These are phyloP conservation scores for Ustilago tritici DNA, from an alignment of 1,284 basidiomycete species.

Conservation along the genomic window DNA sequence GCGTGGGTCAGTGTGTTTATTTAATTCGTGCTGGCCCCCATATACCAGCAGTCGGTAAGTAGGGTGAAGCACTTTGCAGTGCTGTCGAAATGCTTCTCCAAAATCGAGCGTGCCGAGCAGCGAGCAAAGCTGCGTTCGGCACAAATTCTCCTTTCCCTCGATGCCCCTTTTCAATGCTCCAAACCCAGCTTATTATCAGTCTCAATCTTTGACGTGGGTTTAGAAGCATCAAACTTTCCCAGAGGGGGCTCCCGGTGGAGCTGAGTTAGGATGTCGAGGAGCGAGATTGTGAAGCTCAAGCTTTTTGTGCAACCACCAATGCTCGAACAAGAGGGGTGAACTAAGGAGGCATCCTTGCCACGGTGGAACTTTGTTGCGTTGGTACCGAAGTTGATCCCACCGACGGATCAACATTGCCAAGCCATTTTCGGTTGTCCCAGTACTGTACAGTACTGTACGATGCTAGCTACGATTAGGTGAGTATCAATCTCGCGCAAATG, in stretches of 20 bases:
- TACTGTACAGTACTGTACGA: background rate
- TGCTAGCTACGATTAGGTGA: background rate
- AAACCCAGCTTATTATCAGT: background rate
- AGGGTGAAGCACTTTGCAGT: too few species aligned
- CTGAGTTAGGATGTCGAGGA: too few species aligned
- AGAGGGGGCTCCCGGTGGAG: too few species aligned
- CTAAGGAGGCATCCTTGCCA: background rate
- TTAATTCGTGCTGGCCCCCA: too few species aligned
- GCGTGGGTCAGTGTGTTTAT: too few species aligned
- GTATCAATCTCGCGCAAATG: background rate
- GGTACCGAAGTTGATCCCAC: background rate
- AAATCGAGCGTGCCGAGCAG: conserved; percentile 8
- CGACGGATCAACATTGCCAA: background rate
- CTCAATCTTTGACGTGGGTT: background rate
- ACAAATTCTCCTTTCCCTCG: background rate
- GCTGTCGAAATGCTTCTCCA: background rate
- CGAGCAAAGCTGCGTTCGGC: background rate
- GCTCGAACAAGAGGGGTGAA: background rate
- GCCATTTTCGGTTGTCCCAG: background rate
- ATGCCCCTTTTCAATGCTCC: too few species aligned
- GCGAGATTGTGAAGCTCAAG: too few species aligned
- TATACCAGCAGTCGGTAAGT: too few species aligned
- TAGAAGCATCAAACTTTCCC: background rate
- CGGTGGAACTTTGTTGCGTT: background rate
- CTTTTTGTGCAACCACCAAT: too few species aligned